These are phyloP conservation scores for Croton laevigatus DNA, from an alignment of 441 rosid genomes.

Conservation along the genomic window DNA sequence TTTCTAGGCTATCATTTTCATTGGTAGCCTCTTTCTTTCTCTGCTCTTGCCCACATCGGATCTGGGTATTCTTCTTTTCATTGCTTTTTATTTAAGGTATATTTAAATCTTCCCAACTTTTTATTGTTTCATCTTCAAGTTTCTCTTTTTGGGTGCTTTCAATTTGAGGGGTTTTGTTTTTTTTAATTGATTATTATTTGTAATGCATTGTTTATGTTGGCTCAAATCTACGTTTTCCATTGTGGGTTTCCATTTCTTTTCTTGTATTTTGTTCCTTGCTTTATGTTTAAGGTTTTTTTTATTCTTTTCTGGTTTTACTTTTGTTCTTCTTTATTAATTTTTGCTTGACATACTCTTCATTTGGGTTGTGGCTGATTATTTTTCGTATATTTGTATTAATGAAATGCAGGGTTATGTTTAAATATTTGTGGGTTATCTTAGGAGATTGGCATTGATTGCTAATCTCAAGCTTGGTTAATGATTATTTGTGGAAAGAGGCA, in stretches of 20 bases:
- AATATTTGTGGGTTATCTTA: not conserved
- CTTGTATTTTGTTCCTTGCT: slow-evolving; percentile 17
- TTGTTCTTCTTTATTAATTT: not conserved
- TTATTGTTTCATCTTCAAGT: not conserved
- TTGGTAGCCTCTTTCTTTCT: slow-evolving; percentile 6
- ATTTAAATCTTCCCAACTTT: not conserved
- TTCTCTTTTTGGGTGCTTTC: slow-evolving; percentile 8
- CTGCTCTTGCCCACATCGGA: slow-evolving; percentile 17
- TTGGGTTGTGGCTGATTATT: slow-evolving; percentile 2
- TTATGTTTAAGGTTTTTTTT: slow-evolving; percentile 15
- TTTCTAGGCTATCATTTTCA: slow-evolving; percentile 2
- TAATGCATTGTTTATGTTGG: not conserved
- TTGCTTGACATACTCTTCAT: not conserved
- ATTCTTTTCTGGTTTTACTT: not conserved
- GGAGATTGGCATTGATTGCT: slow-evolving; percentile 8
- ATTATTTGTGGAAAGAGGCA: slow-evolving; percentile 12
- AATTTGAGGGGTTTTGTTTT: slow-evolving; percentile 22
- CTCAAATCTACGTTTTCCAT: slow-evolving; percentile 4
- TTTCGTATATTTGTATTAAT: not conserved
- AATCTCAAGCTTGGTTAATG: not conserved
- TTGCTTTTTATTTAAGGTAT: slow-evolving; percentile 21
- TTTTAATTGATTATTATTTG: slow-evolving; percentile 10
- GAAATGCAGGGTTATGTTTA: slow-evolving; percentile 29
- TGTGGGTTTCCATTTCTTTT: slow-evolving; percentile 1
- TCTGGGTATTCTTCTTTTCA: slow-evolving; percentile 9